A percentile compares a stretch with the other conserved stretches of the same genome.
These are phyloP conservation scores for Spiromastix sp. DNA, from an alignment of 2,329 filamentous ascomycete species.

Conservation along the genomic window DNA sequence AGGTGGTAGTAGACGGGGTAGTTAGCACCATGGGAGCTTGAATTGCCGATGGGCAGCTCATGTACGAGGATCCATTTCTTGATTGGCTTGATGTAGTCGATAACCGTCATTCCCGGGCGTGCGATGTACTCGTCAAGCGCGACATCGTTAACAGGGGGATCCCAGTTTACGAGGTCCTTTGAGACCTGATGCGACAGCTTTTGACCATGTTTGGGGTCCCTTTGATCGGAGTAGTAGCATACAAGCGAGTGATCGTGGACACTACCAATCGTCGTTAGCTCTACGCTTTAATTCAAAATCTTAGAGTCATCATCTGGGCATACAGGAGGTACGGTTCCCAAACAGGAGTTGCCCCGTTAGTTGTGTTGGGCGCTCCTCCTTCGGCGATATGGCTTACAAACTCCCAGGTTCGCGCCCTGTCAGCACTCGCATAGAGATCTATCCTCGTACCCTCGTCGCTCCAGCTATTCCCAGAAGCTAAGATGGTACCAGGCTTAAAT, in stretches of 20 bases:
- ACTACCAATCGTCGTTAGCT: not conserved
- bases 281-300: not conserved
- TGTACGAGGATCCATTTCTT: constrained; percentile 2
- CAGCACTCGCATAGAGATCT: constrained; percentile 54
- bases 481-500: constrained; percentile 50
- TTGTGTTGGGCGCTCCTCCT: constrained; percentile 47
- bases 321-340: constrained; percentile 56
- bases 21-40: constrained; percentile 2
- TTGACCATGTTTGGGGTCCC: constrained; percentile 1
- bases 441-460: constrained; percentile 49
- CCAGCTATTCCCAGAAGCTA: constrained; percentile 45
- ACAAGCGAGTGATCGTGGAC: not conserved
- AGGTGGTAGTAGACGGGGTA: constrained; percentile 2
- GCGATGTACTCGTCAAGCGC: not conserved
- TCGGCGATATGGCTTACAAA: constrained; percentile 54
- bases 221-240: not conserved
- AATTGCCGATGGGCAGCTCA: constrained; percentile 2
- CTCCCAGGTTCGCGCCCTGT: constrained; percentile 51
- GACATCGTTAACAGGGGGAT: not conserved
- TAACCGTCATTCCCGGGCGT: not conserved
- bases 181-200: constrained; percentile 2
- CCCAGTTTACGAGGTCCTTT: constrained; percentile 2
- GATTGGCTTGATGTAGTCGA: constrained; percentile 17
- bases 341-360: constrained; percentile 53
- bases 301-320: not conserved